Conservation (phyloP, 225 moss, liverwort and hornwort species). For the Thuidium tamariscinum region DNA sequence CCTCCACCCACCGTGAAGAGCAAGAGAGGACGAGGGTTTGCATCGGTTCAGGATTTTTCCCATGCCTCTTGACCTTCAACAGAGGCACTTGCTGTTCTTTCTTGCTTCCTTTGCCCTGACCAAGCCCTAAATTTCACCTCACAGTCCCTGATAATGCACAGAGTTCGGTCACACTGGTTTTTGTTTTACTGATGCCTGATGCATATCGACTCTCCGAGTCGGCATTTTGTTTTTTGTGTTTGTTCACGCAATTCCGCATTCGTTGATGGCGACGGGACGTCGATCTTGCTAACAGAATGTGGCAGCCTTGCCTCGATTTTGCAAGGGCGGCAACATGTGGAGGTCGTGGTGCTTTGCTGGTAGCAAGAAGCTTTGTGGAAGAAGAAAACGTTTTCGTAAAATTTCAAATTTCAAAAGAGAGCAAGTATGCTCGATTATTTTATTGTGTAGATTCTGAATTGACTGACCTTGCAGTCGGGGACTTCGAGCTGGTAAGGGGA, state of each 20-base stretch:
- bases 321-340: neutral
- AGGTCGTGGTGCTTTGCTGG: neutral
- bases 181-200: neutral
- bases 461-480: neutral
- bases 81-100: neutral
- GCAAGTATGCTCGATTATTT: neutral
- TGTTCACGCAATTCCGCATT: neutral
- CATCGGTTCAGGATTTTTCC: constrained; percentile 14
- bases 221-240: neutral
- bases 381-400: neutral
- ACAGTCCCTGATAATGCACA: neutral
- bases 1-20: neutral
- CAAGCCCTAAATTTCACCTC: constrained; percentile 14
- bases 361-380: neutral
- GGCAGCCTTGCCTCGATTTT: neutral
- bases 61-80: constrained; percentile 20
- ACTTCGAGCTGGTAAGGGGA: neutral
- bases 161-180: neutral
- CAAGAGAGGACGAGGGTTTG: constrained; percentile 7
- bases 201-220: neutral
- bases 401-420: neutral
- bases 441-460: neutral
- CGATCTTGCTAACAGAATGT: neutral
- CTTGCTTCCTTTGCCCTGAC: neutral
- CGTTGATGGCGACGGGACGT: neutral